These are phyloP conservation scores for Flaveria ramosissima DNA, from an alignment of 129 eudicot genomes.

Conservation along the genomic window DNA sequence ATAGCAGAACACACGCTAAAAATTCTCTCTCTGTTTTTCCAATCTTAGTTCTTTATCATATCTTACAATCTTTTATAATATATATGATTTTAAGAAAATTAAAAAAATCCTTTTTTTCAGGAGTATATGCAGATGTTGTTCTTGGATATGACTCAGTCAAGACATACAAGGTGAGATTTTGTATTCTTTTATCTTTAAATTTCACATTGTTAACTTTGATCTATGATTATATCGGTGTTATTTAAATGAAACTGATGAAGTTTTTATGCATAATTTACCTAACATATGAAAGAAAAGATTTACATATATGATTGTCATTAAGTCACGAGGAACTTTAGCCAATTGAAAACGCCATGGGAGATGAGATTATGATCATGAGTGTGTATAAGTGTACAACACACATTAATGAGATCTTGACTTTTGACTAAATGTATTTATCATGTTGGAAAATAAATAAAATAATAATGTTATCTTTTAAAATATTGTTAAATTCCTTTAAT, in stretches of 20 bases:
- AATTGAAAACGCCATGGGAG: not conserved
- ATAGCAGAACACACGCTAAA: constrained; percentile 22
- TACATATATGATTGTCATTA: not conserved
- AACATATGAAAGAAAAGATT: not conserved
- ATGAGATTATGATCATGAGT: too few species aligned
- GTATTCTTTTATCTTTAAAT: not conserved
- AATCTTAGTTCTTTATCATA: not conserved
- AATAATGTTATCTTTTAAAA: not conserved
- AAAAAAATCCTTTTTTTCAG: constrained; percentile 29
- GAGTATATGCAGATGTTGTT: constrained; percentile 64
- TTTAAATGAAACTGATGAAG: not conserved
- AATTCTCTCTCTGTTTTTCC: not conserved
- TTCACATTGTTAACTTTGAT: not conserved
- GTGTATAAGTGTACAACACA: not conserved
- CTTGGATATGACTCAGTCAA: constrained; percentile 72
- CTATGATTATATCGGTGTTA: not conserved
- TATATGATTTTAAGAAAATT: not conserved
- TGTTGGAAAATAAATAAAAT: constrained; percentile 13
- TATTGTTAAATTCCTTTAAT: not conserved
- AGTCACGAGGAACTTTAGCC: constrained; percentile 11
- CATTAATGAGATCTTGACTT: constrained; percentile 25
- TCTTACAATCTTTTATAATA: not conserved
- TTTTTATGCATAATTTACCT: not conserved
- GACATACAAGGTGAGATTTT: constrained; percentile 55
- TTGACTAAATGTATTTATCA: constrained; percentile 23